phyloP scores from a whole-genome alignment of 768 basidiomycete species.

The Omphalotus guepiniiformis region DNA sequence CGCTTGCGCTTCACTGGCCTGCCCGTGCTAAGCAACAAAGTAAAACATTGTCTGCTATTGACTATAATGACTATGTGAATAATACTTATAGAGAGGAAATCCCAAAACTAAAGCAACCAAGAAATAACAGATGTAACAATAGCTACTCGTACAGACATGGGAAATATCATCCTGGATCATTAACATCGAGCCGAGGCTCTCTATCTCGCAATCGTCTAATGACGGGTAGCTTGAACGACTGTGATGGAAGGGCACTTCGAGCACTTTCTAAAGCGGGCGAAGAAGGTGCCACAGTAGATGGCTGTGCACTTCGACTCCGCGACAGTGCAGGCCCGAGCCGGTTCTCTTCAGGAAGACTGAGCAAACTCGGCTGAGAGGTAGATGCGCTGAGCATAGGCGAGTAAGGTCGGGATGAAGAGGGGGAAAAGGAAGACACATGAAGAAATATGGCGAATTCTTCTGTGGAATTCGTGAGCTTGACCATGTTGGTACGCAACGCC shows the following conservation, averaged over 20 bases:
- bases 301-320: conserved; percentile 54
- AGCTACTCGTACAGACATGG: neutral
- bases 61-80: neutral
- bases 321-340: conserved; percentile 52
- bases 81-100: neutral
- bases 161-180: conserved; percentile 14
- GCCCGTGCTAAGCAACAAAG: too few relatives aligned
- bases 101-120: conserved; percentile 4
- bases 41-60: too few relatives aligned
- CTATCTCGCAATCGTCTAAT: conserved; percentile 11
- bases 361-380: conserved; percentile 18
- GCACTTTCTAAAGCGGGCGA: conserved; percentile 36
- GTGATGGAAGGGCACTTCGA: conserved; percentile 51
- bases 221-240: conserved; percentile 39
- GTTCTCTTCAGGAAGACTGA: conserved; percentile 38
- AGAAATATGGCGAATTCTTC: conserved; percentile 85
- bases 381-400: conserved; percentile 50
- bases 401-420: conserved; percentile 46
- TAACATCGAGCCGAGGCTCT: conserved; percentile 7
- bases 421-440: conserved; percentile 79
- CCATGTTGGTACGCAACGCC: conserved; percentile 64
- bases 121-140: conserved; percentile 3
- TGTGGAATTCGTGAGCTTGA: conserved; percentile 75
- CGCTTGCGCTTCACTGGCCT: too few relatives aligned
- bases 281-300: conserved; percentile 30